Evolutionary conservation across 805 yeast species (phyloP), one percentile per base, ranked within the genome.

Genomic region (Cephaloascus albidus): DNA sequence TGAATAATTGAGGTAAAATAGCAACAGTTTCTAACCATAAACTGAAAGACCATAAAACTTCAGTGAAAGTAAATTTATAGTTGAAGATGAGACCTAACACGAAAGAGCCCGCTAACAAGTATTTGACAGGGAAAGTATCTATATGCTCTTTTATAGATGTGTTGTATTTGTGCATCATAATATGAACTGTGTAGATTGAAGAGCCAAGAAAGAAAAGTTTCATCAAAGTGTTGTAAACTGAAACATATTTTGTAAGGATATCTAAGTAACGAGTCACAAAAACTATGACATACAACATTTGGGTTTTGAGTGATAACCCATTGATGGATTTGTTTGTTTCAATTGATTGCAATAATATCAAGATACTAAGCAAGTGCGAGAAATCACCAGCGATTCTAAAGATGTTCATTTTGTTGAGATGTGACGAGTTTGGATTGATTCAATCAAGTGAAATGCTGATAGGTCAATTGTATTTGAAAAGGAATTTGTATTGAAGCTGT

Each of bases 11-110:
- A 4, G 98, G 98, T 43, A 93, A 61, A 40, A 93, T 88, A 10
- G 96, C 95, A 27, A 85, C 84, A 35, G 90, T 72, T 60, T 93
- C 98, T 39, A 93, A 71, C 97, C 97, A 93, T 38, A 88, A 63
- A 14, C 90, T 79, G 53, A 88, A 93, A 18, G 93, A 71, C 98
- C 98, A 93, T 27, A 79, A 46, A 8, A 85, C 52, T 52, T 85
- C 95, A 10, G 70, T 44, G 10, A 77, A 33, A 0, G 80, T 61
- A 60, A 78, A 88, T 38, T 74, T 72, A 55, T 76, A 72, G 38
- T 85, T 79, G 63, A 86, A 80, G 4, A 87, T 51, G 35, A 87
- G 60, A 43, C 77, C 50, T 20, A 67, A 43, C 3, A 85, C 55
- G 4, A 67, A 61, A 1, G 88, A 68, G 1, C 83, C 87, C 5